A percentile compares a stretch with the other conserved stretches of the same genome.
These are phyloP conservation scores for Musa balbisiana DNA, from an alignment of 202 grass and related monocot genomes.

Conservation along the genomic window DNA sequence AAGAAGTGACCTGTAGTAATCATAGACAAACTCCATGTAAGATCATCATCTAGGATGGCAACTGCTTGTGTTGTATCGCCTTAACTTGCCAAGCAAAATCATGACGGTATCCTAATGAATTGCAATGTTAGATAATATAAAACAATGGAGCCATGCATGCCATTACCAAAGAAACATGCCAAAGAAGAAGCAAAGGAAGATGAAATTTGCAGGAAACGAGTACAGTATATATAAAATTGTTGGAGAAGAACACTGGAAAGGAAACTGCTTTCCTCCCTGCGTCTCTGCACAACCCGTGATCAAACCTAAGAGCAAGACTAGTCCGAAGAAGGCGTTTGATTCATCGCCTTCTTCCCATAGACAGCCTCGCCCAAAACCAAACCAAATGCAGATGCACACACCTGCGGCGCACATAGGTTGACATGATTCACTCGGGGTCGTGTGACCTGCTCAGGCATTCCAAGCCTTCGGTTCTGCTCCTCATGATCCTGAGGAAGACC, in stretches of 20 bases:
- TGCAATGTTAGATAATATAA: no score
- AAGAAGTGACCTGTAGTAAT: no score
- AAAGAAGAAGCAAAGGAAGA: no score
- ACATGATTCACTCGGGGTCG: background rate
- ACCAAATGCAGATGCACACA: background rate
- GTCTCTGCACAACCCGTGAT: background rate
- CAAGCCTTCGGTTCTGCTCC: constrained; percentile 15
- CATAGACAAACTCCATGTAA: no score
- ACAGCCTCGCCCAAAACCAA: background rate
- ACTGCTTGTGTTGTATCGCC: no score
- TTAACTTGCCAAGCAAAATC: no score
- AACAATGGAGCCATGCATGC: no score
- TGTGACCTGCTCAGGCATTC: constrained; percentile 2
- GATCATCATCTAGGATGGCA: no score
- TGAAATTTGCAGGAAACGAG: no score
- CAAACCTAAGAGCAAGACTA: background rate
- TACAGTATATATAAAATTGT: no score
- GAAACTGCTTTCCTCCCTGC: background rate
- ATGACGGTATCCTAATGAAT: no score
- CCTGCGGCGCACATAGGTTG: background rate
- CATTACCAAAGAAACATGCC: no score
- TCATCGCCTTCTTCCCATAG: background rate
- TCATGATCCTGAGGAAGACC: constrained; percentile 7
- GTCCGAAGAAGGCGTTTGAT: background rate
- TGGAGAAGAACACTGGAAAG: background rate